Percentiles rank a stretch among this genome's conserved stretches.
phyloP scores from a whole-genome alignment of 2,329 filamentous ascomycete species.

The Fusarium staphyleae region DNA sequence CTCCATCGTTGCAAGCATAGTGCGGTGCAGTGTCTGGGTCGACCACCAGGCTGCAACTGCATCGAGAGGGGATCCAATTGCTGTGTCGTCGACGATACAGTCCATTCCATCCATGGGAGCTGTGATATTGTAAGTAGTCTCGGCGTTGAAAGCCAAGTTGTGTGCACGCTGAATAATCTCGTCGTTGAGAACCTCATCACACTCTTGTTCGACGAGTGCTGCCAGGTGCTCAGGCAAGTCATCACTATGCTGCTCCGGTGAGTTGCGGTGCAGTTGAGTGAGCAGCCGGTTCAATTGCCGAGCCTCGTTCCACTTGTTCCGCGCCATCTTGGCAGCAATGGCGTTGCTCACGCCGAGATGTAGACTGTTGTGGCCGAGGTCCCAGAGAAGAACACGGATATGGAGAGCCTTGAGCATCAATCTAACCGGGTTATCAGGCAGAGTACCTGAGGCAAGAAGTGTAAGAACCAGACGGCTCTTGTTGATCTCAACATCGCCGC shows the following conservation, averaged over 20 bases:
- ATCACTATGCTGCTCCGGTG: constrained; percentile 59
- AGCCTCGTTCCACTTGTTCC: constrained; percentile 82
- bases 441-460: constrained; percentile 83
- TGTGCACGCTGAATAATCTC: constrained; percentile 84
- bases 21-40: constrained; percentile 73
- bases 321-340: constrained; percentile 75
- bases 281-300: constrained; percentile 66
- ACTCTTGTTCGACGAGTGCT: constrained; percentile 77
- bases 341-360: constrained; percentile 70
- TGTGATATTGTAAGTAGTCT: constrained; percentile 71
- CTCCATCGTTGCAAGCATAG: constrained; percentile 69
- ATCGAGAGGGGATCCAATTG: constrained; percentile 86
- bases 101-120: constrained; percentile 77
- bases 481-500: constrained; percentile 88
- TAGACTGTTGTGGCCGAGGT: constrained; percentile 70
- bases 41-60: constrained; percentile 93
- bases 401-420: constrained; percentile 94
- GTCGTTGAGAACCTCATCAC: constrained; percentile 80
- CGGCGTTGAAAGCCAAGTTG: constrained; percentile 87
- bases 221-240: constrained; percentile 77
- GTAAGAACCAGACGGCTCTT: constrained; percentile 86
- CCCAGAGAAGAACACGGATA: constrained; percentile 87
- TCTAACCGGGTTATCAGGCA: constrained; percentile 81
- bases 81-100: constrained; percentile 81
- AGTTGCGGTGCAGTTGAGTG: constrained; percentile 50